Base-by-base conservation (phyloP, 805 yeast species). In the Barnettozyma populi region DNA sequence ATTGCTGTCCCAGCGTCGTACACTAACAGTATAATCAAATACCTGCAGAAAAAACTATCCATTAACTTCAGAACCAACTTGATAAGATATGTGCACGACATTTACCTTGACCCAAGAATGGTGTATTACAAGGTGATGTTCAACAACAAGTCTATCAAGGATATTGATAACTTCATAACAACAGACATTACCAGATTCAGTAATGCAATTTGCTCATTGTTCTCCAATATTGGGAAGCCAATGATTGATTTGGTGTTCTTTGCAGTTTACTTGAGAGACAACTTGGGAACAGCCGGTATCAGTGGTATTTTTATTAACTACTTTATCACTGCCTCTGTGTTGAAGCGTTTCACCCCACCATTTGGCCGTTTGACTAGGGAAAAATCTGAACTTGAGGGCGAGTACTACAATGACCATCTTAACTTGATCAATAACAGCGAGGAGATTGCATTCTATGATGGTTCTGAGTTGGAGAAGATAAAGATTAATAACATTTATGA, bases 1-100 rank as follows among this genome's bases (percentile, higher is more conserved):
- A 82, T 90, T 61, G 97, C 97, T 1, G 80, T 90, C 52, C 98
- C 98, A 2, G 95, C 97, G 0, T 82, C 94, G 3, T 90, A 88
- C 64, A 86, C 96, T 29, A 90, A 90, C 65, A 85, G 96, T 42
- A 90, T 92, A 49, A 90, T 90, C 61, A 86, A 85, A 61, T 87
- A 78, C 59, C 68, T 90, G 56, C 86, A 90, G 46, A 79, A 83
- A 59, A 76, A 87, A 56, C 69, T 90, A 49, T 80, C 95, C 11
- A 73, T 89, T 46, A 87, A 86, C 57, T 90, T 90, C 71, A 79
- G 97, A 71, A 84, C 94, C 2, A 83, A 83, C 54, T 72, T 90
- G 57, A 80, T 84, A 34, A 78, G 97, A 56, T 90, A 90, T 64
- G 79, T 90, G 56, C 97, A 90, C 67, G 97, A 90, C 60, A 74